A percentile compares a stretch with the other conserved stretches of the same genome.
Evolutionary conservation across 139 green algal genomes (phyloP).

Genomic region (Spirogloea muscicola): DNA sequence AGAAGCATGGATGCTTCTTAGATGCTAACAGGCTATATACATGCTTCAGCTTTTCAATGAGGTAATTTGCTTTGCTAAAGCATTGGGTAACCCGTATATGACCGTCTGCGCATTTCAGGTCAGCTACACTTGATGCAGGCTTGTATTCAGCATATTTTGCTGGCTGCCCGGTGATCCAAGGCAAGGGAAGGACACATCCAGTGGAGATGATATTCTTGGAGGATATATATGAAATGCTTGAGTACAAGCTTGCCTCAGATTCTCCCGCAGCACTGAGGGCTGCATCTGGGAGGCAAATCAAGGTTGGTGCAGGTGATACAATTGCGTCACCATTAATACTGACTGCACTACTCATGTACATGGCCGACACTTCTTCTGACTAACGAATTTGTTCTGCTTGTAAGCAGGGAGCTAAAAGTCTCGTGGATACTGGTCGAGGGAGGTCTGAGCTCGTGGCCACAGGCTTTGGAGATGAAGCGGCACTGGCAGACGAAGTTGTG

Average conservation of each 20-base stretch:
- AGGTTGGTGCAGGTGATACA: no score
- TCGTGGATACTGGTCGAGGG: neutral
- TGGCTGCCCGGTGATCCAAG: constrained; percentile 50
- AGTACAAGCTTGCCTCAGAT: constrained; percentile 24
- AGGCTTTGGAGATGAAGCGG: constrained; percentile 26
- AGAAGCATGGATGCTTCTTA: no score
- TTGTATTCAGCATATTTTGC: constrained; percentile 77
- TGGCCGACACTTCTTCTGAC: no score
- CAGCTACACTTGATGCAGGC: constrained; percentile 83
- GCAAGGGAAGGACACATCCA: constrained; percentile 81
- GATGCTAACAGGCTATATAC: no score
- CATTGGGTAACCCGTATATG: no score
- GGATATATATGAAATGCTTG: constrained; percentile 60
- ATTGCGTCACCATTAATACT: no score
- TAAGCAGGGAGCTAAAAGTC: neutral
- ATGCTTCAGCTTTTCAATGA: no score
- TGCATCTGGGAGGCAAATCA: no score
- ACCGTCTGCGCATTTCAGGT: no score
- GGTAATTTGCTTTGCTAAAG: no score
- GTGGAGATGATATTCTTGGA: constrained; percentile 82
- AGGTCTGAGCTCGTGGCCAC: neutral
- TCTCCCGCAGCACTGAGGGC: constrained; percentile 14
- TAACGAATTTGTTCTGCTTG: no score
- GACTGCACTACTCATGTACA: no score
- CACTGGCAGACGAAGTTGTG: neutral